Conservation (phyloP, 176 grass and related monocot genomes). For the barley (Hordeum vulgare) region DNA sequence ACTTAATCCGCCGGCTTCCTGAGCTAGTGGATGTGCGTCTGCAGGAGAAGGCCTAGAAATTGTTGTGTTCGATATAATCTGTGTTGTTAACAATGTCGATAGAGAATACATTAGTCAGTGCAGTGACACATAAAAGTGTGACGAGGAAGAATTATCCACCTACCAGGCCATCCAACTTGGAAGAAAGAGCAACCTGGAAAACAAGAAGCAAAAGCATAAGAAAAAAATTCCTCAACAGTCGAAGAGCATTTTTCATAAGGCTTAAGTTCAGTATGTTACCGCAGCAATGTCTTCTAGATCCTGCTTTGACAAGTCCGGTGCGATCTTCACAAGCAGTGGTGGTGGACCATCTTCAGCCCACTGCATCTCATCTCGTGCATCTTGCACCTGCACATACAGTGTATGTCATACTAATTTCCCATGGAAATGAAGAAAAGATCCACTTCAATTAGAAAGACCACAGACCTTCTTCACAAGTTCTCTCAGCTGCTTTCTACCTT, state of each 20-base stretch:
- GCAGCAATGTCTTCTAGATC: conserved; percentile 97
- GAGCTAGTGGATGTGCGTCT: conserved; percentile 57
- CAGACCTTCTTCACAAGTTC: conserved; percentile 90
- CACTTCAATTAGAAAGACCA: neutral
- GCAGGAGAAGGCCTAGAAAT: conserved; percentile 69
- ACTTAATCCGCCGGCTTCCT: conserved; percentile 90
- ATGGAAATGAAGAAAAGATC: conserved; percentile 5
- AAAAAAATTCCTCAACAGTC: neutral
- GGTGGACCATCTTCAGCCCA: conserved; percentile 96
- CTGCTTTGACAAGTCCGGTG: conserved; percentile 91
- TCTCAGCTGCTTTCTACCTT: conserved; percentile 92
- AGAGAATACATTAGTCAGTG: conserved; percentile 14
- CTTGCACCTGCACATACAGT: conserved; percentile 66
- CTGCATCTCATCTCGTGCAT: conserved; percentile 96
- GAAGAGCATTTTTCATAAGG: conserved; percentile 2
- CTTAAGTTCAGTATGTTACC: conserved; percentile 34
- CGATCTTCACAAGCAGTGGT: conserved; percentile 90
- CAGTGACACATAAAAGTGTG: neutral
- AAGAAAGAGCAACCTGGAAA: conserved; percentile 81
- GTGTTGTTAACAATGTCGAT: neutral
- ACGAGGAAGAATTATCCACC: conserved; percentile 6
- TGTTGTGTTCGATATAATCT: conserved; percentile 99
- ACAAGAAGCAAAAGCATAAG: conserved; percentile 33
- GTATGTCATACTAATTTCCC: conserved; percentile 9
- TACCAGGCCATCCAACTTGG: conserved; percentile 93